A percentile compares a stretch with the other conserved stretches of the same genome.
Evolutionary conservation across 257 asterid genomes (phyloP).

Genomic region (Solanum paucissectum): DNA sequence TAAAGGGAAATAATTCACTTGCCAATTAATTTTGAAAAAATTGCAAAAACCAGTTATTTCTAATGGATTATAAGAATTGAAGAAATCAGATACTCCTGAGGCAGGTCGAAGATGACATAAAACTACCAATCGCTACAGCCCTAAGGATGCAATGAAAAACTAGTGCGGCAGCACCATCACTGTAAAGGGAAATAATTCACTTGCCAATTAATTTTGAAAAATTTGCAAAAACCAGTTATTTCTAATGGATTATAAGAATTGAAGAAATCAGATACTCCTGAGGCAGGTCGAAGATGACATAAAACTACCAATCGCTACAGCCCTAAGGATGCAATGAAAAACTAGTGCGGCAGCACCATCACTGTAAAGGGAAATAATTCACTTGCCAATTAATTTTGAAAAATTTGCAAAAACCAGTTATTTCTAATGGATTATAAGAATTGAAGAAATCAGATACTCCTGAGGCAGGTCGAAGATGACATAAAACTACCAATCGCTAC

Average conservation of each 20-base stretch:
- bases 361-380: conserved; percentile 30
- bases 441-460: background rate
- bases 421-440: background rate
- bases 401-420: background rate
- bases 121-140: background rate
- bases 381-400: conserved; percentile 1
- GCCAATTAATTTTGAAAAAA: background rate
- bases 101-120: background rate
- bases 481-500: background rate
- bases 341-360: conserved; percentile 95
- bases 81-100: background rate
- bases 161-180: conserved; percentile 97
- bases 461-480: background rate
- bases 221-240: background rate
- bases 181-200: conserved; percentile 21
- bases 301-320: background rate
- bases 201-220: background rate
- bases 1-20: conserved; percentile 5
- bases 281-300: background rate
- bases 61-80: background rate
- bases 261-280: background rate
- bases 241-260: background rate
- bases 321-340: background rate
- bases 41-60: background rate
- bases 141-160: background rate